Evolutionary conservation across 306 rosid genomes (phyloP).

Genomic region (cucumber (Cucumis sativus)): Cucumber_9930_V3 NC_026660.2:26638501-26639000

Average conservation of each 20-base stretch:
- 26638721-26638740: background rate
- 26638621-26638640: background rate
- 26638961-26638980: no score
- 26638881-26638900: background rate
- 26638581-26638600: background rate
- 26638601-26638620: background rate
- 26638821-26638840: background rate
- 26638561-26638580: no score
- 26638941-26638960: background rate
- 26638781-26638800: background rate
- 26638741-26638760: background rate
- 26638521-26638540: no score
- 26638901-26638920: background rate
- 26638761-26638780: background rate
- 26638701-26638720: background rate
- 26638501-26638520: no score
- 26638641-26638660: no score
- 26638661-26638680: background rate
- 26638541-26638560: no score
- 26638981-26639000: no score
- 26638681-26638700: background rate
- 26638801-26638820: background rate
- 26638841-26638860: background rate
- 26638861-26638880: background rate
- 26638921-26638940: background rate